Evolutionary conservation across 768 basidiomycete species (phyloP), one percentile per base, ranked within the genome.

Genomic region (Fibroporia radiculosa): DNA sequence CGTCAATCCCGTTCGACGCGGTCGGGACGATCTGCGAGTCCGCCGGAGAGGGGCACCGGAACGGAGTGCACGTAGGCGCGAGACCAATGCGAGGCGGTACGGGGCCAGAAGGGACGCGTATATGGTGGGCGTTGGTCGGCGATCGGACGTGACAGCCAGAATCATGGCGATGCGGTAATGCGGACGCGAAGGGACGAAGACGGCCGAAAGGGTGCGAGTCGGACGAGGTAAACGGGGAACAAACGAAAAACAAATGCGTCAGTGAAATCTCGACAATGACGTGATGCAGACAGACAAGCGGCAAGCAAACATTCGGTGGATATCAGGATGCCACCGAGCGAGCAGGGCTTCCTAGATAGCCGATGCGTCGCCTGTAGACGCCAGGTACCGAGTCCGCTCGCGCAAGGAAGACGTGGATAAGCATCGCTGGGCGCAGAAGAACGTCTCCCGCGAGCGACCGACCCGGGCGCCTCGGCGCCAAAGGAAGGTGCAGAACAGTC

Each of bases 1-100:
- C 83, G 60, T 93, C 92, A 48, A 75, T 65, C 38, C 83, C 90
- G 51, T 84, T 88, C 32, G 84, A 84, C 48, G 74, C 69, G 35
- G 79, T 71, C 36, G 90, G 91, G 22, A 90, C 72, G 54, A 93
- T 95, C 90, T 93, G 66, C 31, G 41, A 20, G 26, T 22, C 8
- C 37, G 22, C 37, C 3, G n/a, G 13, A 27, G 22, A 16, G 5
- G 36, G 24, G 23, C 12, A 32, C 29, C 16, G 44, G 28, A 26
- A 16, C 44, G 44, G 18, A 26, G 19, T 3, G 4, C 16, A 11
- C 22, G 29, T 8, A 10, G 29, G 8, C n/a, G 29, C 29, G 37
- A n/a, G 5, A 23, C 5, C 37, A 22, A 18, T 20, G 37, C 16
- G 16, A 8, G 10, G 37, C 37, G 37, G 22, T 6, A 23, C 37